Percentiles rank a stretch among this genome's conserved stretches.
Conservation (phyloP, 2,329 filamentous ascomycete species). For the Pyrenophora tritici-repentis region DNA sequence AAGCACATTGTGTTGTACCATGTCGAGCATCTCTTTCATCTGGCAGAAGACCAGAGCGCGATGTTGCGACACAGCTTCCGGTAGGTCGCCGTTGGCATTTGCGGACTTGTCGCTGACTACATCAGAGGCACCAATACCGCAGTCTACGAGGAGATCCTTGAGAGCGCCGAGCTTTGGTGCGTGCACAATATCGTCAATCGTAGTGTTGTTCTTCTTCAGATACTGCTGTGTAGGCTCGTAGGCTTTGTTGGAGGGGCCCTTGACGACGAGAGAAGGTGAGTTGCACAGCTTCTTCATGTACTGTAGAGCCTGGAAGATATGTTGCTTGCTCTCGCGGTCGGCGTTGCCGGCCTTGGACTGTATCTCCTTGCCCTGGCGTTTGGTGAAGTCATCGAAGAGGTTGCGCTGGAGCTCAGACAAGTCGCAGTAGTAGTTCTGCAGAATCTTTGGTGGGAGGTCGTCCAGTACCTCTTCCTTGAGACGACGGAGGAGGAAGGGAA, state of each 20-base stretch:
- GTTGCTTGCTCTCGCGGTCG: constrained; percentile 93
- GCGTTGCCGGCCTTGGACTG: constrained; percentile 76
- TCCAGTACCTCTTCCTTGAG: constrained; percentile 97
- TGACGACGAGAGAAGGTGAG: constrained; percentile 93
- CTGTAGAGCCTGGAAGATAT: constrained; percentile 98
- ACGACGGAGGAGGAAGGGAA: constrained; percentile 93
- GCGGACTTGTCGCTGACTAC: constrained; percentile 53
- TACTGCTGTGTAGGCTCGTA: constrained; percentile 87
- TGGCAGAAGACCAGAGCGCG: constrained; percentile 97
- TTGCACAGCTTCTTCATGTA: constrained; percentile 99
- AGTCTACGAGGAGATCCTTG: constrained; percentile 94
- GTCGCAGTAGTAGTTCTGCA: constrained; percentile 99
- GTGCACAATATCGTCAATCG: constrained; percentile 81
- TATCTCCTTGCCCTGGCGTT: constrained; percentile 88
- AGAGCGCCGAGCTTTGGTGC: constrained; percentile 92
- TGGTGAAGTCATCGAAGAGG: constrained; percentile 94
- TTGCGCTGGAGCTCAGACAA: constrained; percentile 92
- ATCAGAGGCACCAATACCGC: constrained; percentile 77
- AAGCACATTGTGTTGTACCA: constrained; percentile 93
- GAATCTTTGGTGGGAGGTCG: constrained; percentile 94
- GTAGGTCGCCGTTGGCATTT: constrained; percentile 58
- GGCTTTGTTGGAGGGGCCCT: constrained; percentile 79
- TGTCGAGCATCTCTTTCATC: constrained; percentile 99
- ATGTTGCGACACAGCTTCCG: constrained; percentile 89
- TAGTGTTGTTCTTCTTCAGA: constrained; percentile 77